Evolutionary conservation across 2,329 filamentous ascomycete genomes (phyloP), one percentile per base, ranked within the genome.

Genomic region (Pseudocercospora eumusae): DNA sequence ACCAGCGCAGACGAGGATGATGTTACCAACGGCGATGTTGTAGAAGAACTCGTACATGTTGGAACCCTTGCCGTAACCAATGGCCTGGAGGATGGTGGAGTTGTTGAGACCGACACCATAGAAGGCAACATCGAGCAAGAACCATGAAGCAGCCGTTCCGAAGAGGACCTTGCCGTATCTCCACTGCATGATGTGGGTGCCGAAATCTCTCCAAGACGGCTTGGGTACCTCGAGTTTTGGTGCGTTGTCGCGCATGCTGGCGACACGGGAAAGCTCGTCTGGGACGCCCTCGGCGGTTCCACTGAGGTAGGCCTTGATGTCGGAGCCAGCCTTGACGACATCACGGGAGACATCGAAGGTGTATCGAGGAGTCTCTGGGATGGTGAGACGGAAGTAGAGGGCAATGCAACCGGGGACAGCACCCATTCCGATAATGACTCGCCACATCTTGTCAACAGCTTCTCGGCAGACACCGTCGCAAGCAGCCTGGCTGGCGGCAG

Each of bases 361-460:
- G 79, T 95, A 96, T 27, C 91, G 89, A 57, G 91, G 91, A 33
- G 91, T 93, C 78, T 96, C 91, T 23, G 91, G 91, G 67, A 96
- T 93, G 57, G 91, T 95, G 3, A 95, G 84, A 65, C 91, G 88
- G 78, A 91, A 95, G 81, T 95, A 95, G 18, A 96, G 84, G 20
- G 91, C 91, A 65, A 93, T 86, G 74, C 87, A 90, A 47, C 88
- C 91, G 1, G 91, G 91, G 8, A 95, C 85, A 49, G 89, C 90
- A 68, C 91, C 91, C 71, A 93, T 90, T 11, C 90, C 91, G 71
- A 95, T 90, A 54, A 95, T 82, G 13, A 87, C 82, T 68, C 91
- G 85, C 91, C 91, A 95, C 88, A 93, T 93, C 82, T 92, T 92
- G 79, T 95, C 91, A 5, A 93, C 89, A 0, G 90, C 89, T 0